Percentiles rank a stretch among this genome's conserved stretches.
Conservation (phyloP, 352 stramenopile species). For the Pythium brassicae region DNA sequence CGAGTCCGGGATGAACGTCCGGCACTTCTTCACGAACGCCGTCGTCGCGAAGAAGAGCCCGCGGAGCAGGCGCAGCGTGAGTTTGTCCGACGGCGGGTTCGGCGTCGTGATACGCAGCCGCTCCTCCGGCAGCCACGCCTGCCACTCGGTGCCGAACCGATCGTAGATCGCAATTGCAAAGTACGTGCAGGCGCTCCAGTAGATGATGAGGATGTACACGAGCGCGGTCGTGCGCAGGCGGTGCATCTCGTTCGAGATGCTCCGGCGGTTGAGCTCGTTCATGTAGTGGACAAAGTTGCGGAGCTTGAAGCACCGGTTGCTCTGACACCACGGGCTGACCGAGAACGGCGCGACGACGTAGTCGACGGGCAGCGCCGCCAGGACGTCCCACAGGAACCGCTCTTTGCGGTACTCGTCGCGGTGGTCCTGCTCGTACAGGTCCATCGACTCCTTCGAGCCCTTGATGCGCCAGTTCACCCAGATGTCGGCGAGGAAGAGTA, state of each 20-base stretch:
- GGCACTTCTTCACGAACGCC: slow-evolving; percentile 51
- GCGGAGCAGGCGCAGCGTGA: slow-evolving; percentile 36
- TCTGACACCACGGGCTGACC: slow-evolving; percentile 25
- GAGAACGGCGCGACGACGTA: slow-evolving; percentile 47
- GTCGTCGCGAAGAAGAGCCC: slow-evolving; percentile 45
- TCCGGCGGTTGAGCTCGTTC: slow-evolving; percentile 52
- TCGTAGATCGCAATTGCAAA: slow-evolving; percentile 30
- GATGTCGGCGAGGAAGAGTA: slow-evolving; percentile 43
- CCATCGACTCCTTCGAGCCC: slow-evolving; percentile 35
- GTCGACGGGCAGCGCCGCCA: slow-evolving; percentile 47
- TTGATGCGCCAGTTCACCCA: slow-evolving; percentile 59
- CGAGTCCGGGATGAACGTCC: slow-evolving; percentile 25
- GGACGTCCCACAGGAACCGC: slow-evolving; percentile 32
- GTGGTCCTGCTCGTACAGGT: slow-evolving; percentile 44
- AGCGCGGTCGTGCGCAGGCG: slow-evolving; percentile 39
- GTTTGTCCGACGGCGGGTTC: slow-evolving; percentile 18
- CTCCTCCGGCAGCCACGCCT: slow-evolving; percentile 31
- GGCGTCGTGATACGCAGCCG: slow-evolving; percentile 20
- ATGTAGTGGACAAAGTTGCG: slow-evolving; percentile 55
- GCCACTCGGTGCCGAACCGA: slow-evolving; percentile 39
- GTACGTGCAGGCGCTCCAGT: slow-evolving; percentile 52
- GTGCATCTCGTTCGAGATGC: slow-evolving; percentile 44
- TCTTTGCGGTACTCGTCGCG: slow-evolving; percentile 32
- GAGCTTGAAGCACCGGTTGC: slow-evolving; percentile 51
- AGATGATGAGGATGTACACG: slow-evolving; percentile 52